Base-by-base conservation (phyloP, 2,329 filamentous ascomycete species). In the Aspergillus brunneoviolaceus region DNA sequence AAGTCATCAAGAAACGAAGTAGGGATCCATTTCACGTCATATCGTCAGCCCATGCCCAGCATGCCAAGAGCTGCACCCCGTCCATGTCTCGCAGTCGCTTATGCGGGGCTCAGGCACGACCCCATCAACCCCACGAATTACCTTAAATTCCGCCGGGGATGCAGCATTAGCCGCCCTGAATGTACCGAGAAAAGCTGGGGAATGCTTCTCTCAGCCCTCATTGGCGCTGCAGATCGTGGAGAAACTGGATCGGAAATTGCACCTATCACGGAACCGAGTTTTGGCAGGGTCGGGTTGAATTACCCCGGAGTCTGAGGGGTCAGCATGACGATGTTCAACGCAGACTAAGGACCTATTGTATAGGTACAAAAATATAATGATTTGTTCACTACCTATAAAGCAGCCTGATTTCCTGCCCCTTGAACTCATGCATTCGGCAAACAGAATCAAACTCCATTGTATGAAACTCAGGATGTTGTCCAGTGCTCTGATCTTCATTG, bases 281-380 rank as follows among this genome's bases (percentile, higher is more conserved):
- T n/a, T 7, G 21, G 21, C 53, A 49, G 42, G 53, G 25, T 25
- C 25, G 53, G 42, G 53, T 35, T 21, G 27, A 55, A 45, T 29
- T 55, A 55, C 52, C 52, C 52, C 39, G 52, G 52, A 19, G 19
- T 9, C 3, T 45, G 53, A 55, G 53, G 53, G 42, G 53, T 39
- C n/a, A 12, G 14, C 33, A 16, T 45, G 14, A 19, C 5, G 16
- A 45, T 45, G 39, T 7, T 45, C 39, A 19, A 19, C 16, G 9
- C 12, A 9, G 39, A 16, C 2, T 9, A 4, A 19, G 33, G 5
- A 35, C 10, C 1, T 23, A 23, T 1, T 23, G 23, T 23, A 23
- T 49, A 25, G n/a, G 5, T 42, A 14, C 50, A 12, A 33, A 11
- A 5, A 2, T 3, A 39, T 31, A 29, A 29, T 3, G 27, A 2